A percentile compares a stretch with the other conserved stretches of the same genome.
These are phyloP conservation scores for Colletotrichum sp. DNA, from an alignment of 2,329 filamentous ascomycete genomes.

Conservation along the genomic window DNA sequence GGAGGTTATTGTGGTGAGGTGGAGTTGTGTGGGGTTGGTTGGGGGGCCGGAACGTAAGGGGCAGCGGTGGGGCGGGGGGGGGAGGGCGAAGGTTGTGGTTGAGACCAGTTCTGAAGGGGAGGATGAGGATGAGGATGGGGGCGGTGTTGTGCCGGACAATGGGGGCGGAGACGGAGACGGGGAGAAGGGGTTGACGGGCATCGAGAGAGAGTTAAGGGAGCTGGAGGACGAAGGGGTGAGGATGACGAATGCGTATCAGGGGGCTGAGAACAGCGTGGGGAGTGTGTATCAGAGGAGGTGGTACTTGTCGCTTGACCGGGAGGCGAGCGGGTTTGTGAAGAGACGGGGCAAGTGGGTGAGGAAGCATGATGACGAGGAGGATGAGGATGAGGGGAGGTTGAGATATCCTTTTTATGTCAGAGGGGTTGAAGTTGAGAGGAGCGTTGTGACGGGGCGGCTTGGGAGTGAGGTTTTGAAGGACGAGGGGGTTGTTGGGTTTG, in stretches of 20 bases:
- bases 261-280: conserved; percentile 68
- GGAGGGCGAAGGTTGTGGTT: background rate
- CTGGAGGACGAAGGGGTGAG: conserved; percentile 60
- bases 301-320: conserved; percentile 68
- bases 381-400: conserved; percentile 27
- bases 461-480: conserved; percentile 66
- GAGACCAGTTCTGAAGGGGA: conserved; percentile 11
- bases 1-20: no score
- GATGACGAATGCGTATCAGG: conserved; percentile 68
- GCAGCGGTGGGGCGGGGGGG: no score
- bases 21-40: no score
- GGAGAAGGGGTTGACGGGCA: conserved; percentile 33
- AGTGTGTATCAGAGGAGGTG: conserved; percentile 72
- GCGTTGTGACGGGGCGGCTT: conserved; percentile 67
- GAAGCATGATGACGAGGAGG: background rate
- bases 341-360: background rate
- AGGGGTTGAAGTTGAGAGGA: conserved; percentile 67
- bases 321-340: conserved; percentile 60
- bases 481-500: conserved; percentile 62
- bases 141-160: conserved; percentile 23
- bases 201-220: conserved; percentile 47
- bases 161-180: conserved; percentile 11
- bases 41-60: no score
- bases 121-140: conserved; percentile 28
- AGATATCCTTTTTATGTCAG: conserved; percentile 66